A percentile compares a stretch with the other conserved stretches of the same genome.
These are phyloP conservation scores for Dendryphion nanum DNA, from an alignment of 2,329 filamentous ascomycete genomes.

Conservation along the genomic window DNA sequence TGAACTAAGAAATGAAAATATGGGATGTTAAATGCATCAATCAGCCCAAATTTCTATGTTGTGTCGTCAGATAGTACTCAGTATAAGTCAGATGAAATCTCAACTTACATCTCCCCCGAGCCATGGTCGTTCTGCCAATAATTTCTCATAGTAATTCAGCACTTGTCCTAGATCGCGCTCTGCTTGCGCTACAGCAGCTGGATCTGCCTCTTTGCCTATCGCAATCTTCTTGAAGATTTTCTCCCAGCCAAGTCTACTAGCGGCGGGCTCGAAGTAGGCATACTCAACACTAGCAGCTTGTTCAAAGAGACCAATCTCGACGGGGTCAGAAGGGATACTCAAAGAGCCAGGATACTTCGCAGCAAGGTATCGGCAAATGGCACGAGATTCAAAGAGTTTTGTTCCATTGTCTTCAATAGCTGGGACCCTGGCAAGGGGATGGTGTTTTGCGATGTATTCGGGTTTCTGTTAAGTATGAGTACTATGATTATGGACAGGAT, in stretches of 20 bases:
- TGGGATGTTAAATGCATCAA: too few relatives aligned
- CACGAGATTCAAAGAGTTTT: not conserved
- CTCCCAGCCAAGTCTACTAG: conserved; percentile 2
- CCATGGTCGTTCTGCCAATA: conserved; percentile 2
- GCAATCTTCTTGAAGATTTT: conserved; percentile 3
- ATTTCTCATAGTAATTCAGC: conserved; percentile 1
- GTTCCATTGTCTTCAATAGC: not conserved
- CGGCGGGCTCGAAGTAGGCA: conserved; percentile 2
- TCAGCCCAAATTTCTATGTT: too few relatives aligned
- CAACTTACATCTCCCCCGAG: conserved; percentile 1
- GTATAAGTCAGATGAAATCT: too few relatives aligned
- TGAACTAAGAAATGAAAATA: too few relatives aligned
- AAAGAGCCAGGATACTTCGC: not conserved
- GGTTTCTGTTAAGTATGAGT: too few relatives aligned
- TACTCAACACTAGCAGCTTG: conserved; percentile 2
- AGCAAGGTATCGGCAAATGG: not conserved
- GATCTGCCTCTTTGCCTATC: conserved; percentile 1
- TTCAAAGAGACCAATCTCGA: not conserved
- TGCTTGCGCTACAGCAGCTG: not conserved
- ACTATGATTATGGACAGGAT: too few relatives aligned
- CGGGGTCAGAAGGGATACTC: not conserved
- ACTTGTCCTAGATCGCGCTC: not conserved
- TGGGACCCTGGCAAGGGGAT: not conserved
- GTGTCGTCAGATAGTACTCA: too few relatives aligned
- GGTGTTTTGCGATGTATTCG: not conserved